Evolutionary conservation across 2,329 filamentous ascomycete species (phyloP), one percentile per base, ranked within the genome.

Genomic region (Neurospora sp.): DNA sequence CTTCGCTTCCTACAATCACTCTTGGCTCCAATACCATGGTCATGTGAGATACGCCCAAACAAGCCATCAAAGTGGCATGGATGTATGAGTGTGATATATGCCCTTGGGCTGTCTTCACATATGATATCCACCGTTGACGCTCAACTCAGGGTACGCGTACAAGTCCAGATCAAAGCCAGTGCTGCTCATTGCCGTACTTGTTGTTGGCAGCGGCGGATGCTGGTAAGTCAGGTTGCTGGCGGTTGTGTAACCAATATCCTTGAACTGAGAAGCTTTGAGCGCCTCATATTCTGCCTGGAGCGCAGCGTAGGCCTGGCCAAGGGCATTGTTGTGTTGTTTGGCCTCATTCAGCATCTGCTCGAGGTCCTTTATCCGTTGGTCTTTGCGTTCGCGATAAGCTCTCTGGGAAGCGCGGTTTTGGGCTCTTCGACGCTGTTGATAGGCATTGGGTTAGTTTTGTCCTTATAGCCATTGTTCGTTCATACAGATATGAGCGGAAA

Each of bases 281-380:
- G 79, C 78, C 69, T 81, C 71, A 74, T 82, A 82, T 72, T 84
- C 82, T 67, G 78, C 74, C 67, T 86, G 84, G 28, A 87, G 80
- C n/a, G 77, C 76, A 37, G 81, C 78, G 75, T 88, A 88, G 4
- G 86, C 86, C 68, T 83, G 81, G 72, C 83, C 83, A 68, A 89
- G 83, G 40, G 82, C 81, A 70, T 84, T 84, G 76, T 89, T 86
- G 73, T 84, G 85, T 33, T 85, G 82, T 72, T 84, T 83, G 67
- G 87, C 79, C 19, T 85, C 83, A 66, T 78, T 78, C 39, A 90
- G 83, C 74, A 87, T 83, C 41, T 81, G 76, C 77, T 90, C 88
- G 23, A 90, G 83, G 73, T 90, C 88, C 71, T 85, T 85, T 75
- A 89, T 89, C 72, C 88, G 85, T 77, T 89, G 87, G 75, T 90